Percentiles rank a stretch among this genome's conserved stretches.
These are phyloP conservation scores for Kuraishia floccosa DNA, from an alignment of 805 yeast species.

Conservation along the genomic window DNA sequence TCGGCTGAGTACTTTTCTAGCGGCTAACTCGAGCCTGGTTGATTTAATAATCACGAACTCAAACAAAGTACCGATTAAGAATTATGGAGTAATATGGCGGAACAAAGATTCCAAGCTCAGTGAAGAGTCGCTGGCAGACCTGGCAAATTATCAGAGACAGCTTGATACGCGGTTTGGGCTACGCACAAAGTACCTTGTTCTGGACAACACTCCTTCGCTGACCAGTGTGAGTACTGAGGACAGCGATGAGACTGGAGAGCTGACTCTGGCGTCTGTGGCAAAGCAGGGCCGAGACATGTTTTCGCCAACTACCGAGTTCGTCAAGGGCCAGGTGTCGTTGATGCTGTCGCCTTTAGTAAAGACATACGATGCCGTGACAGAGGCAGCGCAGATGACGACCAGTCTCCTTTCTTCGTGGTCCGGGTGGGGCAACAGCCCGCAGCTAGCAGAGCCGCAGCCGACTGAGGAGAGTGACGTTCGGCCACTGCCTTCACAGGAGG, in stretches of 20 bases:
- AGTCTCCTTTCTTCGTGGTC: constrained; percentile 4
- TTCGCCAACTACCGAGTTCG: too few species aligned
- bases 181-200: constrained; percentile 12
- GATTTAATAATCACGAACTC: constrained; percentile 15
- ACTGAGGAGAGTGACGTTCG: too few species aligned
- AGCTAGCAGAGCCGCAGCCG: too few species aligned
- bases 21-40: constrained; percentile 5
- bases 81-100: constrained; percentile 17
- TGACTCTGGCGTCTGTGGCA: constrained; percentile 17
- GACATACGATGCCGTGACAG: constrained; percentile 13
- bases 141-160: constrained; percentile 13
- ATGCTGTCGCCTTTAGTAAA: constrained; percentile 17
- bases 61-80: constrained; percentile 17
- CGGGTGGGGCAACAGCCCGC: too few species aligned
- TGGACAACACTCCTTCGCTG: constrained; percentile 14
- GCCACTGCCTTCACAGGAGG: too few species aligned
- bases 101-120: constrained; percentile 9
- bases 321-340: constrained; percentile 14
- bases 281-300: too few species aligned
- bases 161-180: constrained; percentile 14
- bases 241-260: constrained; percentile 12
- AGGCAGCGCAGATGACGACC: constrained; percentile 8
- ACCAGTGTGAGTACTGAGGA: constrained; percentile 9
- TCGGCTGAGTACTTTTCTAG: constrained; percentile 7
- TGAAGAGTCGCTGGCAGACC: constrained; percentile 8